A percentile compares a stretch with the other conserved stretches of the same genome.
phyloP scores from a whole-genome alignment of 2,329 filamentous ascomycete species.

The Trichoderma sp. region DNA sequence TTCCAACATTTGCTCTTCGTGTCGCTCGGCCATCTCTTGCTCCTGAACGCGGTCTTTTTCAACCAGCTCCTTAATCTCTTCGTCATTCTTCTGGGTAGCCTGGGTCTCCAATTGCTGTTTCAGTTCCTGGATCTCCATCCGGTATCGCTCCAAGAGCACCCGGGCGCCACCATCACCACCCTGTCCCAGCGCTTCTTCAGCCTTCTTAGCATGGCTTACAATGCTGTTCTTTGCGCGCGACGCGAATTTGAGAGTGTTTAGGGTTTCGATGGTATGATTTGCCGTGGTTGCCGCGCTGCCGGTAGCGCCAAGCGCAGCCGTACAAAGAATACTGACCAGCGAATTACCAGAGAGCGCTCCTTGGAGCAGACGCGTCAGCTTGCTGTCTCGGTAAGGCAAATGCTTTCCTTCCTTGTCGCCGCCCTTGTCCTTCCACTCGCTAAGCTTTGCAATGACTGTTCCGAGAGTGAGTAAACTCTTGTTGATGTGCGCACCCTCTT shows the following conservation, averaged over 20 bases:
- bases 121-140: constrained; percentile 87
- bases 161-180: constrained; percentile 84
- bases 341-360: constrained; percentile 91
- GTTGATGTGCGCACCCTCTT: constrained; percentile 97
- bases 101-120: constrained; percentile 81
- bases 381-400: constrained; percentile 95
- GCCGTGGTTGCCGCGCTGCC: constrained; percentile 71
- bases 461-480: constrained; percentile 94
- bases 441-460: constrained; percentile 92
- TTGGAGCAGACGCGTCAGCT: constrained; percentile 89
- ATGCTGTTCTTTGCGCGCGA: constrained; percentile 97
- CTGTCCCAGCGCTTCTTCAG: constrained; percentile 81
- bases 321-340: constrained; percentile 95
- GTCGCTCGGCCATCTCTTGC: constrained; percentile 80
- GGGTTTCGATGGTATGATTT: constrained; percentile 81
- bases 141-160: constrained; percentile 88
- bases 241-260: constrained; percentile 97
- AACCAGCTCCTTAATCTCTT: constrained; percentile 64
- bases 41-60: constrained; percentile 74
- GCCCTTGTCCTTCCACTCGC: constrained; percentile 81
- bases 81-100: constrained; percentile 65
- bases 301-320: constrained; percentile 83
- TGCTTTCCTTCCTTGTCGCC: constrained; percentile 87
- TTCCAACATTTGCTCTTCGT: constrained; percentile 97
- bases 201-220: constrained; percentile 93